These are phyloP conservation scores for Tetrahymena borealis DNA, from an alignment of 73 alveolate species.

Conservation along the genomic window DNA sequence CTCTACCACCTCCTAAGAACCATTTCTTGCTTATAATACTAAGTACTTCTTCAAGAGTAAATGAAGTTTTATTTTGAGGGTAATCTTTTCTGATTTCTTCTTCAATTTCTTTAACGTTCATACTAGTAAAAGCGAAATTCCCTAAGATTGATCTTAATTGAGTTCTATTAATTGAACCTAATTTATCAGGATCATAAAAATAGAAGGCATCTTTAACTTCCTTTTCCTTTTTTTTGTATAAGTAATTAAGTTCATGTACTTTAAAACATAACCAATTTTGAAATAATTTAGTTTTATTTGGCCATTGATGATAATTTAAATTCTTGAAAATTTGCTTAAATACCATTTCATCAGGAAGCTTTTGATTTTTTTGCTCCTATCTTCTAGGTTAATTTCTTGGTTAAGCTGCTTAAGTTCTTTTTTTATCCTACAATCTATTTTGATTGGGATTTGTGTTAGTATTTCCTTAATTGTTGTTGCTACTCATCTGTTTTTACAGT, in stretches of 20 bases:
- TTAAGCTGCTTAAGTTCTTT: background rate
- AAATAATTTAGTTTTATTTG: background rate
- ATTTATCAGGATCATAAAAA: slow-evolving; percentile 33
- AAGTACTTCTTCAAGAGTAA: slow-evolving; percentile 16
- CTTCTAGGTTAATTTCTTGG: background rate
- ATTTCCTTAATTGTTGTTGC: background rate
- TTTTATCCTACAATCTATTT: background rate
- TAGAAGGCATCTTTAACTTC: slow-evolving; percentile 45
- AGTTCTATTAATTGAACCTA: slow-evolving; percentile 16
- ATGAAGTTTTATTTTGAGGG: slow-evolving; percentile 1
- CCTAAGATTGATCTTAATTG: slow-evolving; percentile 40
- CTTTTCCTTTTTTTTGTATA: slow-evolving; percentile 10
- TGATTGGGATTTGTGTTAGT: background rate
- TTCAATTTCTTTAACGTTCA: slow-evolving; percentile 40
- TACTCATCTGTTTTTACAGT: background rate
- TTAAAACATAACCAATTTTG: background rate
- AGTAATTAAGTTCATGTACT: background rate
- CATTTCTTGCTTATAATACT: slow-evolving; percentile 16
- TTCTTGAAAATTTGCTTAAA: background rate
- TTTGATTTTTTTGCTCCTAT: background rate
- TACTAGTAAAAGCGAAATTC: slow-evolving; percentile 37
- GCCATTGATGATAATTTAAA: background rate
- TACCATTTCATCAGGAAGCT: slow-evolving; percentile 47
- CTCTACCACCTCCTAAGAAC: slow-evolving; percentile 41
- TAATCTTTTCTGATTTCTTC: slow-evolving; percentile 36